Evolutionary conservation across 805 yeast species (phyloP).

Genomic region (Myxozyma sirexii): DNA sequence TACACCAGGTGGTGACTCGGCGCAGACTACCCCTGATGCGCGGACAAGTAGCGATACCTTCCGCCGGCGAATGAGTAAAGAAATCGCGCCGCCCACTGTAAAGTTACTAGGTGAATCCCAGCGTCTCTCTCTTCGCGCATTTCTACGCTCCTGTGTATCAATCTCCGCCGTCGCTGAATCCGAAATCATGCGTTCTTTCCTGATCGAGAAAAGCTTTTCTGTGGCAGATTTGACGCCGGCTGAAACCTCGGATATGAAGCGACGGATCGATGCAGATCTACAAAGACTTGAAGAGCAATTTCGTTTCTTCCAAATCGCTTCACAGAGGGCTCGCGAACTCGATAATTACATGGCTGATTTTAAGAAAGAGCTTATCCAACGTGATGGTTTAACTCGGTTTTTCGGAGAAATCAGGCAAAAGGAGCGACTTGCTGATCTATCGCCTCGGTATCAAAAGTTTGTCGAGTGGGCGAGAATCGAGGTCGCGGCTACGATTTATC

Average conservation of each 20-base stretch:
- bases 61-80: not conserved
- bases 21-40: not conserved
- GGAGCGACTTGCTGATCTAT: slow-evolving; percentile 55
- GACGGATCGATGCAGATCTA: slow-evolving; percentile 65
- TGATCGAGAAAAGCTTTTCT: slow-evolving; percentile 48
- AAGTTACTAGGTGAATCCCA: slow-evolving; percentile 70
- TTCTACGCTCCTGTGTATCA: slow-evolving; percentile 56
- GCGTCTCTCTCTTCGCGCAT: slow-evolving; percentile 76
- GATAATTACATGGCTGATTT: slow-evolving; percentile 62
- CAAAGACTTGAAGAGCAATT: slow-evolving; percentile 62
- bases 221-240: slow-evolving; percentile 42
- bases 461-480: slow-evolving; percentile 83
- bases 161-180: slow-evolving; percentile 61
- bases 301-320: slow-evolving; percentile 71
- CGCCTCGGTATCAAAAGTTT: slow-evolving; percentile 68
- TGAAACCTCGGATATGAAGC: slow-evolving; percentile 59
- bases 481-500: slow-evolving; percentile 80
- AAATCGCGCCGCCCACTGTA: not conserved
- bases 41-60: slow-evolving; percentile 4
- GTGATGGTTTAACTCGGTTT: slow-evolving; percentile 60
- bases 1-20: not conserved
- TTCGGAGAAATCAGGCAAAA: slow-evolving; percentile 68
- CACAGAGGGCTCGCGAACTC: slow-evolving; percentile 56
- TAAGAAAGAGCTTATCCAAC: slow-evolving; percentile 55
- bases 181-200: slow-evolving; percentile 55